These are phyloP conservation scores for Carex pumila DNA, from an alignment of 176 grass and related monocot species.

Conservation along the genomic window DNA sequence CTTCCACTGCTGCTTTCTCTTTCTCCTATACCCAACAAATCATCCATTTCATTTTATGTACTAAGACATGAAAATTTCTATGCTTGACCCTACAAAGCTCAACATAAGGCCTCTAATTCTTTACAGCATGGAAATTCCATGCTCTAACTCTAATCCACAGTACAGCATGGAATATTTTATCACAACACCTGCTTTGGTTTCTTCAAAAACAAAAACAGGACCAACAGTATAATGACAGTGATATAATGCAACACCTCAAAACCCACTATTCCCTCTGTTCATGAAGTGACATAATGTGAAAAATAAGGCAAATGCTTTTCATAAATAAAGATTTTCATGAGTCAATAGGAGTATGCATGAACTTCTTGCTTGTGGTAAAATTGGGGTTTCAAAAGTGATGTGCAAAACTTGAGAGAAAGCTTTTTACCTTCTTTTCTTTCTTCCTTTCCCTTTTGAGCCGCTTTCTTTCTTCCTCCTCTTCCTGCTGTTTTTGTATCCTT, in stretches of 20 bases:
- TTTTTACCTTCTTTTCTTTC: constrained; percentile 81
- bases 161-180: background rate
- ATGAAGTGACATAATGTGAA: background rate
- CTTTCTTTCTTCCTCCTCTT: constrained; percentile 92
- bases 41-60: background rate
- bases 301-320: constrained; percentile 6
- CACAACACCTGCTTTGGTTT: background rate
- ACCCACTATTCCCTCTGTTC: background rate
- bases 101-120: background rate
- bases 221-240: background rate
- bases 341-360: background rate
- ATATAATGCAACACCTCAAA: background rate
- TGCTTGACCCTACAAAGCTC: background rate
- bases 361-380: background rate
- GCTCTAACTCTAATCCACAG: background rate
- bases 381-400: background rate
- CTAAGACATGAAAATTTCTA: background rate
- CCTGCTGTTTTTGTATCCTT: constrained; percentile 89
- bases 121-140: background rate
- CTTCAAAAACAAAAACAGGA: background rate
- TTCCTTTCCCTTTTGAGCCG: constrained; percentile 69
- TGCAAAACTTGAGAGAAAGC: background rate
- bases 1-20: constrained; percentile 54
- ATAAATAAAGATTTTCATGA: constrained; percentile 7
- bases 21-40: constrained; percentile 26